phyloP scores from a whole-genome alignment of 768 basidiomycete species.

The Russula virescens region DNA sequence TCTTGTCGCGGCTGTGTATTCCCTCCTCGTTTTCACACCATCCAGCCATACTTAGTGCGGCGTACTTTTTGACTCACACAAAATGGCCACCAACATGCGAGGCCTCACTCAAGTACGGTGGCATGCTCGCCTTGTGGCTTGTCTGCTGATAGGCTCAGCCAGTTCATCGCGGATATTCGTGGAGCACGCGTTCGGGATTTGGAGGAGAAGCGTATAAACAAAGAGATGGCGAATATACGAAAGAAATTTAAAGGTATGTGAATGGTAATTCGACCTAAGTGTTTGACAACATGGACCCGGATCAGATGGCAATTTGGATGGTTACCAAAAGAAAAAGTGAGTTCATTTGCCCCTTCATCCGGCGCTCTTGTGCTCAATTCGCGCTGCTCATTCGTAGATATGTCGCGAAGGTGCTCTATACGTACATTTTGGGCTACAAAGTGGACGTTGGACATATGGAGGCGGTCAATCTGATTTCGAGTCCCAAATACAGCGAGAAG shows the following conservation, averaged over 20 bases:
- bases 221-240: conserved; percentile 99
- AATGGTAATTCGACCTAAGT: background rate
- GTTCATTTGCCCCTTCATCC: conserved; percentile 26
- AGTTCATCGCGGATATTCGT: conserved; percentile 99
- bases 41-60: conserved; percentile 16
- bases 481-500: conserved; percentile 94
- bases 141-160: conserved; percentile 16
- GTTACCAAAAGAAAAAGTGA: conserved; percentile 91
- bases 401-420: conserved; percentile 98
- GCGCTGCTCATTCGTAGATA: conserved; percentile 44
- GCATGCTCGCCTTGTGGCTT: background rate
- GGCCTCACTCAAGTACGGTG: conserved; percentile 80
- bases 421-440: conserved; percentile 98
- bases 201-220: conserved; percentile 98
- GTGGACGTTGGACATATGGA: conserved; percentile 99
- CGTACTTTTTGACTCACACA: conserved; percentile 9
- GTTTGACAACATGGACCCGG: background rate
- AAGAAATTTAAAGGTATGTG: conserved; percentile 92
- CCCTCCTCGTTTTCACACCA: background rate
- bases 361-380: background rate
- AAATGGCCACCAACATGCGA: conserved; percentile 87
- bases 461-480: conserved; percentile 95
- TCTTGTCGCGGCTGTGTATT: background rate
- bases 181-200: conserved; percentile 94
- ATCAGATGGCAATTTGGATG: conserved; percentile 77